Base-by-base conservation (phyloP, 805 yeast genomes). In the Cyberlindnera amylophila region DNA sequence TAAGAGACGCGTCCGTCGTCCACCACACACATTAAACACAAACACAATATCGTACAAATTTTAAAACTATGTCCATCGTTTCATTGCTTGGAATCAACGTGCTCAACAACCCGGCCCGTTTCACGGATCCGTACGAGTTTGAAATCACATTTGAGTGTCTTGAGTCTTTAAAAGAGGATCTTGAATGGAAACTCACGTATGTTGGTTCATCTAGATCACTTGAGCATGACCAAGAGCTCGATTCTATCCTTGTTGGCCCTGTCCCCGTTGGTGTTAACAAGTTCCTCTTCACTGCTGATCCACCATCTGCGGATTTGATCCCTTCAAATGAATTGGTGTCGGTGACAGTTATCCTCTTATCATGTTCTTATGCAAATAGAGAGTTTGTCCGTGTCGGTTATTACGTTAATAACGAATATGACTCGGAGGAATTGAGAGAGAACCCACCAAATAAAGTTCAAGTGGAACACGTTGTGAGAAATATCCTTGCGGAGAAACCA, bases 341-440 rank as follows among this genome's bases (percentile, higher is more conserved):
- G 47, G 98, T 93, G 32, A 93, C 99, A 0, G 99, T 93, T 24
- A 90, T 93, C 44, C 68, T 93, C 43, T 71, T 93, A 46, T 86
- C 96, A 45, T 93, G 99, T 64, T 83, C 96, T 0, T 93, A 93
- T 59, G 86, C 88, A 37, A 96, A 86, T 42, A 74, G 91, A 50
- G 98, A 93, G 62, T 93, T 93, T 68, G 99, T 93, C 2, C 72
- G 98, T 46, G 99, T 93, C 5, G 99, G 99, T 0, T 93, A 93
- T 67, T 93, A 93, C 58, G 99, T 93, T 45, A 93, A 93, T 66
- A 93, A 93, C 65, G 99, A 93, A 59, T 93, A 93, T 57, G 97
- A 91, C 58, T 72, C 82, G 13, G 98, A 91, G 59, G 98, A 93
- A 55, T 66, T 93, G 55, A 75, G 96, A 44, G 96, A 89, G 58